Evolutionary conservation across 495 filamentous ascomycete genomes (phyloP).

Genomic region (Penicillium bovifimosum): DNA sequence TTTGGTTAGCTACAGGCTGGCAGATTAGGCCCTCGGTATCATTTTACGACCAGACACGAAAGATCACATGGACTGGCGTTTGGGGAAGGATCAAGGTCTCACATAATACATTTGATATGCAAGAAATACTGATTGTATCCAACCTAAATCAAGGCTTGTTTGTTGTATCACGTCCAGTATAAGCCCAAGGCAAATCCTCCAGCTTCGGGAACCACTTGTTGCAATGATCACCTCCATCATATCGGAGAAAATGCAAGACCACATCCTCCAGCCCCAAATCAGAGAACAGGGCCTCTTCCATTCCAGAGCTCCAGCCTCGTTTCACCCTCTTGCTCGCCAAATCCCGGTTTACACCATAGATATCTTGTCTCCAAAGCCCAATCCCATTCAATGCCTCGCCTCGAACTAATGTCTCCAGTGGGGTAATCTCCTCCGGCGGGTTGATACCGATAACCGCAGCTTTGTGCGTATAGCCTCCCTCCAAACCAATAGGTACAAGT

Average conservation of each 20-base stretch:
- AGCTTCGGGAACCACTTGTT: slow-evolving; percentile 34
- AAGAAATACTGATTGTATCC: not conserved
- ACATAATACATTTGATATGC: slow-evolving; percentile 1
- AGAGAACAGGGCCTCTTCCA: slow-evolving; percentile 23
- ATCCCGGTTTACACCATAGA: slow-evolving; percentile 36
- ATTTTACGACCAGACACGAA: slow-evolving; percentile 17
- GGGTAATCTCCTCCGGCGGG: slow-evolving; percentile 53
- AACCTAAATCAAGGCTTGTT: slow-evolving; percentile 10
- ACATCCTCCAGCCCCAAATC: slow-evolving; percentile 23
- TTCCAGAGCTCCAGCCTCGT: slow-evolving; percentile 38
- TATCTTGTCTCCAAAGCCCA: slow-evolving; percentile 40
- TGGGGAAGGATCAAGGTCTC: slow-evolving; percentile 12
- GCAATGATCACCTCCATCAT: slow-evolving; percentile 31
- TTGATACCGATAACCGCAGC: slow-evolving; percentile 62
- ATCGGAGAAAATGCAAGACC: slow-evolving; percentile 33
- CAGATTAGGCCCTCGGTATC: slow-evolving; percentile 25
- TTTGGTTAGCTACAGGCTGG: slow-evolving; percentile 77
- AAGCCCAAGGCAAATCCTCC: slow-evolving; percentile 39
- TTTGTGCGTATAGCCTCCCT: slow-evolving; percentile 14
- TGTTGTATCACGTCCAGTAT: slow-evolving; percentile 2
- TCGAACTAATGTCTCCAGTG: slow-evolving; percentile 37
- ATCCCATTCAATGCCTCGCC: slow-evolving; percentile 40
- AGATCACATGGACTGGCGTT: slow-evolving; percentile 31
- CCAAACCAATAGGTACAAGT: slow-evolving; percentile 20
- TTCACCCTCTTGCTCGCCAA: slow-evolving; percentile 33